Evolutionary conservation across 768 basidiomycete genomes (phyloP).

Genomic region (Pisolithus marmoratus): DNA sequence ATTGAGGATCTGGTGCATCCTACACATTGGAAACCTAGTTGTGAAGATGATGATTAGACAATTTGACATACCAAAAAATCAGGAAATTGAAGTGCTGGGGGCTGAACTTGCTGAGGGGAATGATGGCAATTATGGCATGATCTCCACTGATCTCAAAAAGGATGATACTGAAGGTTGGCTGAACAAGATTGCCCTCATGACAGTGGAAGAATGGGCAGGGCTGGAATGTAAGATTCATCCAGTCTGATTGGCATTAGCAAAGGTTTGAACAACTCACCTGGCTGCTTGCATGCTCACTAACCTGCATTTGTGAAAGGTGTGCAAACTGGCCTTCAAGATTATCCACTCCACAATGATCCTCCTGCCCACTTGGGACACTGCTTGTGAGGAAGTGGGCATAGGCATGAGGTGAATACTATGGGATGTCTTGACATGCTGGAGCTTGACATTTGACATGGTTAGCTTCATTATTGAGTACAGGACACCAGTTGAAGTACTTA

Average conservation of each 20-base stretch:
- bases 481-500: neutral
- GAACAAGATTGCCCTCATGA: slow-evolving; percentile 8
- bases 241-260: no score
- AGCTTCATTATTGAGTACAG: neutral
- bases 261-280: neutral
- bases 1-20: neutral
- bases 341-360: slow-evolving; percentile 16
- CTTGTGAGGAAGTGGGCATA: slow-evolving; percentile 7
- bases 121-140: neutral
- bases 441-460: neutral
- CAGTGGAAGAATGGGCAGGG: slow-evolving; percentile 2
- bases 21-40: neutral
- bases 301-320: slow-evolving; percentile 11
- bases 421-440: neutral
- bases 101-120: no score
- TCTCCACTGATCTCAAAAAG: neutral
- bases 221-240: no score
- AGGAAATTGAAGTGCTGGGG: no score
- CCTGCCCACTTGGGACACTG: slow-evolving; percentile 16
- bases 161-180: slow-evolving; percentile 12
- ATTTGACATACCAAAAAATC: no score
- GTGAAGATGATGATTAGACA: no score
- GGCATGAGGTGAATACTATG: neutral
- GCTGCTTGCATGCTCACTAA: slow-evolving; percentile 4
- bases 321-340: slow-evolving; percentile 12